Base-by-base conservation (phyloP, 1,284 basidiomycete species). In the Neolentinus lepideus region DNA sequence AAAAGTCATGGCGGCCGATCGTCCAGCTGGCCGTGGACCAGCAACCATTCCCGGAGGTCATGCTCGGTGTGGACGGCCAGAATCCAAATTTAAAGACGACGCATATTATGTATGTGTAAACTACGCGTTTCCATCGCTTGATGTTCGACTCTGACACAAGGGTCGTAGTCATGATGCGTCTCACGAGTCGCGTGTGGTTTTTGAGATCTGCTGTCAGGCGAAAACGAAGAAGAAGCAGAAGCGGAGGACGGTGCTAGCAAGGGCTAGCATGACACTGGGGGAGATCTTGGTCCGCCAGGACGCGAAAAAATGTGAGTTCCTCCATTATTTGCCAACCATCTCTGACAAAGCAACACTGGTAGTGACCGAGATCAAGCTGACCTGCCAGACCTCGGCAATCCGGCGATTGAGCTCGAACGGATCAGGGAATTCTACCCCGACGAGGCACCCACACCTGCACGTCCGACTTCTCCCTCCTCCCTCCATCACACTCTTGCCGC, bases 61-160 rank as follows among this genome's bases (percentile, higher is more conserved):
- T 72, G 14, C 77, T 88, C 2, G 86, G 85, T 0, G 72, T 71
- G 22, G 84, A 88, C 54, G 85, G 86, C 0, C 85, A 87, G 62
- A 85, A 84, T 58, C 77, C 83, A 0, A 87, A 88, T 62, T 68
- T 81, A 52, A 84, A 80, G 60, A 69, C 75, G 1, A 67, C 67
- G 0, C 75, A 83, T 56, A 59, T 67, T 21, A 70, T 87, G 85
- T 85, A 63, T 57, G 80, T 73, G 14, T 12, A 53, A 6, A 16
- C 12, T 8, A n/a, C n/a, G n/a, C n/a, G n/a, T n/a, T n/a, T n/a
- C n/a, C n/a, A n/a, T n/a, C n/a, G n/a, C n/a, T n/a, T n/a, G n/a
- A n/a, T n/a, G n/a, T n/a, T n/a, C n/a, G n/a, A n/a, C n/a, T n/a
- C n/a, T n/a, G n/a, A n/a, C n/a, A n/a, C n/a, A n/a, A n/a, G n/a